phyloP scores from a whole-genome alignment of 768 basidiomycete species.

The Pulveroboletus sp. region DNA sequence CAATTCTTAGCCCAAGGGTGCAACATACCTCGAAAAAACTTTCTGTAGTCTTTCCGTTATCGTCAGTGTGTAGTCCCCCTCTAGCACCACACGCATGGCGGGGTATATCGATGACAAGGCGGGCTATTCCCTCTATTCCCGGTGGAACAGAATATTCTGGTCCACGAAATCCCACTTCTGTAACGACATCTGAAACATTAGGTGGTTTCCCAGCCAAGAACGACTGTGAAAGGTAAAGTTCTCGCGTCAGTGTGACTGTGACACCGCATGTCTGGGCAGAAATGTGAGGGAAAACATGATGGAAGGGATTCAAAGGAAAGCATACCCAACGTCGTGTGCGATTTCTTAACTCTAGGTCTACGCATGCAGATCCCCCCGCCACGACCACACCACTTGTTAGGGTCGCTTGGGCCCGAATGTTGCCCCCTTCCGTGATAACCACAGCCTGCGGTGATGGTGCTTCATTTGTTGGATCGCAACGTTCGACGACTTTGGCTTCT shows the following conservation, averaged over 20 bases:
- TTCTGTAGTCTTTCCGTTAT: conserved; percentile 39
- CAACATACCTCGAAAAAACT: conserved; percentile 68
- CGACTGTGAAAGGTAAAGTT: conserved; percentile 49
- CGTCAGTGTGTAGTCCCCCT: conserved; percentile 58
- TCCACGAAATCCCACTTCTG: conserved; percentile 66
- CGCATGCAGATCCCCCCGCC: conserved; percentile 64
- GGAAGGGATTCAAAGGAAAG: not conserved
- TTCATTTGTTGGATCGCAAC: conserved; percentile 34
- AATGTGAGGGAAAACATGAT: conserved; percentile 2
- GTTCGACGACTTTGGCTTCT: conserved; percentile 62
- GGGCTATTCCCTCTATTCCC: conserved; percentile 73
- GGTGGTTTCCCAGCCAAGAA: conserved; percentile 23
- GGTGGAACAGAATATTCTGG: conserved; percentile 71
- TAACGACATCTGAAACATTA: conserved; percentile 60
- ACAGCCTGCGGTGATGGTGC: conserved; percentile 49
- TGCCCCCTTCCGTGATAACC: conserved; percentile 71
- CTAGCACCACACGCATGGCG: conserved; percentile 56
- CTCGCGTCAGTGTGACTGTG: conserved; percentile 54
- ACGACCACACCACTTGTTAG: conserved; percentile 59
- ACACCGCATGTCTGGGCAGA: conserved; percentile 59
- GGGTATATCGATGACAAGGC: conserved; percentile 78
- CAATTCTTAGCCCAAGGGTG: conserved; percentile 54
- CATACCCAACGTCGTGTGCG: conserved; percentile 74
- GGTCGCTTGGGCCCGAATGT: conserved; percentile 70
- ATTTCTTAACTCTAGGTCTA: conserved; percentile 79